Percentiles rank a stretch among this genome's conserved stretches.
These are phyloP conservation scores for Saccharomycopsis hybrid DNA, from an alignment of 1,139 yeast genomes.

Conservation along the genomic window DNA sequence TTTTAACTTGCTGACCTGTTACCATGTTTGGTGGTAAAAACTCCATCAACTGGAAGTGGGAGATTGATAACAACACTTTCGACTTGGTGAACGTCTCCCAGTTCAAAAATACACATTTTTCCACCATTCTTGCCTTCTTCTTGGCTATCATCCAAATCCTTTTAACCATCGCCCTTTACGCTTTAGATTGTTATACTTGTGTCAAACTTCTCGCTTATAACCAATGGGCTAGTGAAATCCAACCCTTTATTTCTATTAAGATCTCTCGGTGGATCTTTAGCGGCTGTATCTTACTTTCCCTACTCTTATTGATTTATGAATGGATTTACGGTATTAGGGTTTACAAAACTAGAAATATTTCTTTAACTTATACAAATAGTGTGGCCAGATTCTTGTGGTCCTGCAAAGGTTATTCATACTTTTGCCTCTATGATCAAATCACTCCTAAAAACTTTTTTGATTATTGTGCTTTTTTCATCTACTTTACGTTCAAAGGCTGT, in stretches of 20 bases:
- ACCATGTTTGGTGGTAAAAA: slow-evolving; percentile 9
- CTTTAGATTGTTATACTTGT: slow-evolving; percentile 75
- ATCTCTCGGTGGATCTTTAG: slow-evolving; percentile 79
- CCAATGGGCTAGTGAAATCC: slow-evolving; percentile 58
- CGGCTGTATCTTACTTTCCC: slow-evolving; percentile 75
- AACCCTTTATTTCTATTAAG: slow-evolving; percentile 51
- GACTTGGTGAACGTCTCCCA: slow-evolving; percentile 36
- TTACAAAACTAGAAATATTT: slow-evolving; percentile 56
- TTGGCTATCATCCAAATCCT: slow-evolving; percentile 45
- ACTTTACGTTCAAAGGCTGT: slow-evolving; percentile 62
- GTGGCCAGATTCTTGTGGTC: slow-evolving; percentile 57
- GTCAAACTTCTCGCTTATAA: slow-evolving; percentile 68
- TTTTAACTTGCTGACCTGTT: no score
- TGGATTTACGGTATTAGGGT: slow-evolving; percentile 54
- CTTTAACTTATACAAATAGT: slow-evolving; percentile 62
- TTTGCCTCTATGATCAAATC: slow-evolving; percentile 66
- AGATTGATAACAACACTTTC: slow-evolving; percentile 27
- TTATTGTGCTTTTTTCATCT: slow-evolving; percentile 61
- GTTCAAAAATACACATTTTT: slow-evolving; percentile 49
- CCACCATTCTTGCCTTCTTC: slow-evolving; percentile 50
- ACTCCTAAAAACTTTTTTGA: slow-evolving; percentile 60
- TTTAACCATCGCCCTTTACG: slow-evolving; percentile 54
- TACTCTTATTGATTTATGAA: slow-evolving; percentile 52
- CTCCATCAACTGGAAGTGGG: slow-evolving; percentile 32
- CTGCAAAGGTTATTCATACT: slow-evolving; percentile 52